A percentile compares a stretch with the other conserved stretches of the same genome.
These are phyloP conservation scores for Davidsoniella eucalypti DNA, from an alignment of 2,329 filamentous ascomycete genomes.

Conservation along the genomic window DNA sequence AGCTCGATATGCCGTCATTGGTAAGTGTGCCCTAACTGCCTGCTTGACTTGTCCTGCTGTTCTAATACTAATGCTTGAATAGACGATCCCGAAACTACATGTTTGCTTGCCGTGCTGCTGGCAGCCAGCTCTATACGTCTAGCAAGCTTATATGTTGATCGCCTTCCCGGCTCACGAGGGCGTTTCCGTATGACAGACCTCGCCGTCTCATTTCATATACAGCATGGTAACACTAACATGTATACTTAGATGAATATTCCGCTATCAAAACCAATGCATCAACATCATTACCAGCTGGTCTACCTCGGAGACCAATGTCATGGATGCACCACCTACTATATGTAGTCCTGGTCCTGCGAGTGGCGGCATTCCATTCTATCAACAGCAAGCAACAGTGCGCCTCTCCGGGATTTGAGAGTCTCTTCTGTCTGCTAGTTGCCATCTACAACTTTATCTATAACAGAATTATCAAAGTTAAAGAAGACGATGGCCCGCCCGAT, in stretches of 20 bases:
- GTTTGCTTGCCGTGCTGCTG: slow-evolving; percentile 28
- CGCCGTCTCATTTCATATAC: not conserved
- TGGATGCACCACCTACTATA: slow-evolving; percentile 30
- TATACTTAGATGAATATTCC: slow-evolving; percentile 4
- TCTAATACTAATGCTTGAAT: not conserved
- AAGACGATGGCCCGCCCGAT: slow-evolving; percentile 25
- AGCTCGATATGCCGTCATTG: slow-evolving; percentile 11
- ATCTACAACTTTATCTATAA: slow-evolving; percentile 11
- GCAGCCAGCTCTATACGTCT: slow-evolving; percentile 22
- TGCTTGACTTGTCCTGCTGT: not conserved
- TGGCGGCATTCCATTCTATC: slow-evolving; percentile 31
- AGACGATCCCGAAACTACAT: slow-evolving; percentile 13
- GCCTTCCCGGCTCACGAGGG: slow-evolving; percentile 17
- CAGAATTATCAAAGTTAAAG: not conserved
- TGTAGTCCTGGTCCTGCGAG: slow-evolving; percentile 27
- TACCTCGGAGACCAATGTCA: slow-evolving; percentile 30
- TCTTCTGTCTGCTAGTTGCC: slow-evolving; percentile 8
- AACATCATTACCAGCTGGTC: slow-evolving; percentile 13
- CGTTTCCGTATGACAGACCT: not conserved
- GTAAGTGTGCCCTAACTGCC: slow-evolving; percentile 4
- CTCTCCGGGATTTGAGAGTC: slow-evolving; percentile 30
- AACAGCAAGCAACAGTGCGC: slow-evolving; percentile 34
- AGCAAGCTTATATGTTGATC: slow-evolving; percentile 15
- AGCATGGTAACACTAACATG: not conserved
- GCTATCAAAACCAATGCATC: not conserved